These are phyloP conservation scores for Eutrema japonicum DNA, from an alignment of 345 rosid species.

Conservation along the genomic window DNA sequence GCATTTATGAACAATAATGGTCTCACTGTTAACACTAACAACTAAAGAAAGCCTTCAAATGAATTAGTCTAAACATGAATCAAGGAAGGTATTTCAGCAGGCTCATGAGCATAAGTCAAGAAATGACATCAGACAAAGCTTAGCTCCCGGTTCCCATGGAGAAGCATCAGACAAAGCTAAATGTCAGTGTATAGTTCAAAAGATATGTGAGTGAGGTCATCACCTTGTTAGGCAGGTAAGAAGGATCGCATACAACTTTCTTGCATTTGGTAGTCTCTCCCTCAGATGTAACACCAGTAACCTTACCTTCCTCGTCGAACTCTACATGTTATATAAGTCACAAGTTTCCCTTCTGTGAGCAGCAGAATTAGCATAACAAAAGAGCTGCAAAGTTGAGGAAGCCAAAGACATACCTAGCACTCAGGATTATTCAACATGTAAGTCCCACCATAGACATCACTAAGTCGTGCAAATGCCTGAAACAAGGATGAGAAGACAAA, in stretches of 20 bases:
- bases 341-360: background rate
- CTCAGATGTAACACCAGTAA: constrained; percentile 88
- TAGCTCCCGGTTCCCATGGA: background rate
- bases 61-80: constrained; percentile 3
- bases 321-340: constrained; percentile 63
- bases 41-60: too few species aligned
- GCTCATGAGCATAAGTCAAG: constrained; percentile 7
- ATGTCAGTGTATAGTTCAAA: background rate
- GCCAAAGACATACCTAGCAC: constrained; percentile 66
- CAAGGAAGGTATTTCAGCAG: background rate
- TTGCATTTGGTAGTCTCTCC: constrained; percentile 98
- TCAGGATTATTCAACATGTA: constrained; percentile 96
- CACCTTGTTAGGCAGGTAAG: constrained; percentile 88
- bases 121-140: background rate
- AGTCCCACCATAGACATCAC: constrained; percentile 98
- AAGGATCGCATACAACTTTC: constrained; percentile 97
- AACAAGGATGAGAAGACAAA: constrained; percentile 18
- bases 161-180: constrained; percentile 20
- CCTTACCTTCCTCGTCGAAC: constrained; percentile 87
- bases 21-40: too few species aligned
- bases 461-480: constrained; percentile 97
- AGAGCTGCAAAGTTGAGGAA: constrained; percentile 16
- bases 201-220: background rate
- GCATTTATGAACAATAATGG: too few species aligned
- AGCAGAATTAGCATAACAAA: constrained; percentile 2